These are phyloP conservation scores for Fusarium transvaalense DNA, from an alignment of 2,329 filamentous ascomycete genomes.

Conservation along the genomic window DNA sequence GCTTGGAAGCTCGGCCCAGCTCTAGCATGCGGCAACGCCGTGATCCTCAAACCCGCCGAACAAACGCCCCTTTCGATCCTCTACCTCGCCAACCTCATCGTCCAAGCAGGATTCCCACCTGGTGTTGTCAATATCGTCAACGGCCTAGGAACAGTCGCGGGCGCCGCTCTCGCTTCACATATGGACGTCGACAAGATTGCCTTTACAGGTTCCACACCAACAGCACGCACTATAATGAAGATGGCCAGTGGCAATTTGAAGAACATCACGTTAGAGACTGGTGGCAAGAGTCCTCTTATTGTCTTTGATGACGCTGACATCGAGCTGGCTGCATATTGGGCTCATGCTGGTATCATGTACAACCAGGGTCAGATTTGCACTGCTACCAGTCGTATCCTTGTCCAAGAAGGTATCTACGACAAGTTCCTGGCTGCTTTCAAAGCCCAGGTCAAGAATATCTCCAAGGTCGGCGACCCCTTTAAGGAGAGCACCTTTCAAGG, in stretches of 20 bases:
- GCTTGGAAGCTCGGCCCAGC: constrained; percentile 82
- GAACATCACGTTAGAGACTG: constrained; percentile 75
- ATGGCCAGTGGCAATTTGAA: constrained; percentile 74
- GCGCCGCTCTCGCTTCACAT: constrained; percentile 76
- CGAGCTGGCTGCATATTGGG: constrained; percentile 74
- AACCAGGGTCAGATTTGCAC: constrained; percentile 76
- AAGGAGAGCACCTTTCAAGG: constrained; percentile 78
- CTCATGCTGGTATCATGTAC: constrained; percentile 64
- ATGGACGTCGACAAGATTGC: constrained; percentile 80
- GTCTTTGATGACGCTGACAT: constrained; percentile 76
- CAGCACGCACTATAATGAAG: constrained; percentile 82
- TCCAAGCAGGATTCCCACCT: constrained; percentile 80
- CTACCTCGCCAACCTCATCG: constrained; percentile 74
- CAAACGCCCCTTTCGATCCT: constrained; percentile 75
- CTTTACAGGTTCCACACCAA: constrained; percentile 81
- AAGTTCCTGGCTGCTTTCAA: constrained; percentile 64
- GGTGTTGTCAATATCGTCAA: constrained; percentile 84
- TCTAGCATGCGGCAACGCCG: constrained; percentile 72
- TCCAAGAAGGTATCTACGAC: constrained; percentile 71
- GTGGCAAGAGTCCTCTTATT: constrained; percentile 74
- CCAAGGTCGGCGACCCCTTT: constrained; percentile 78
- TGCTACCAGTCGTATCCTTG: constrained; percentile 73
- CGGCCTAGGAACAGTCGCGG: constrained; percentile 76
- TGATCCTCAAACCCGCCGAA: constrained; percentile 75
- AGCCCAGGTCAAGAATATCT: constrained; percentile 54